Conservation (phyloP, 2,329 filamentous ascomycete genomes). For the Chalaropsis thielavioides region DNA sequence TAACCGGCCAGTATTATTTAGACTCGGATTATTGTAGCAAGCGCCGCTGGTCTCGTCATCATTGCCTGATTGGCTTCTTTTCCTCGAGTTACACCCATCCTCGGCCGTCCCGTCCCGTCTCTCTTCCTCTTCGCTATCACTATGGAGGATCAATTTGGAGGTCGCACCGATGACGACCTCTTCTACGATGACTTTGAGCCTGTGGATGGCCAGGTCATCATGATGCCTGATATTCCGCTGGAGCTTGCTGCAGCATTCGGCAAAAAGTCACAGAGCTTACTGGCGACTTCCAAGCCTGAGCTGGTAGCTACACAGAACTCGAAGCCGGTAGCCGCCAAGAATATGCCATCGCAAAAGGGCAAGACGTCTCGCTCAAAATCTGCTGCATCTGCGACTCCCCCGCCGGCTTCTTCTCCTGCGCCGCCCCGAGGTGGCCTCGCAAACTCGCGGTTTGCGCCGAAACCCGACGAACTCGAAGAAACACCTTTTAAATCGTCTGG, state of each 20-base stretch:
- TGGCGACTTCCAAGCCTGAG: neutral
- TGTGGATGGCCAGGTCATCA: constrained; percentile 26
- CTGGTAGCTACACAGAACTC: neutral
- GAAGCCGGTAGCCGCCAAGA: neutral
- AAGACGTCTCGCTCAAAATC: neutral
- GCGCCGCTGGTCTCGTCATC: neutral
- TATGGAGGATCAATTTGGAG: constrained; percentile 49
- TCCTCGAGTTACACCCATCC: neutral
- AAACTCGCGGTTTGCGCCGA: constrained; percentile 16
- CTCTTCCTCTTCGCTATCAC: neutral
- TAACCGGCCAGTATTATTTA: neutral
- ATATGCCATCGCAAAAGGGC: neutral
- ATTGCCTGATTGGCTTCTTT: neutral
- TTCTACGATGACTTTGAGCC: constrained; percentile 50
- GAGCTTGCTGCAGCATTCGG: constrained; percentile 11
- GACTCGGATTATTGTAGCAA: neutral
- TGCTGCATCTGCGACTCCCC: constrained; percentile 6
- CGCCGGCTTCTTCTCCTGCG: constrained; percentile 10
- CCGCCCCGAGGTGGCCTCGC: constrained; percentile 7
- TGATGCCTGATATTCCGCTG: constrained; percentile 19
- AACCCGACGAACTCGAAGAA: constrained; percentile 15
- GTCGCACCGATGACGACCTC: constrained; percentile 47
- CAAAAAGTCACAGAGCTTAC: neutral
- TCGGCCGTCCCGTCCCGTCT: neutral
- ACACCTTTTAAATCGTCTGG: constrained; percentile 14